These are phyloP conservation scores for Dictyostelium capitatum DNA, from an alignment of 78 protist species.

Conservation along the genomic window DNA sequence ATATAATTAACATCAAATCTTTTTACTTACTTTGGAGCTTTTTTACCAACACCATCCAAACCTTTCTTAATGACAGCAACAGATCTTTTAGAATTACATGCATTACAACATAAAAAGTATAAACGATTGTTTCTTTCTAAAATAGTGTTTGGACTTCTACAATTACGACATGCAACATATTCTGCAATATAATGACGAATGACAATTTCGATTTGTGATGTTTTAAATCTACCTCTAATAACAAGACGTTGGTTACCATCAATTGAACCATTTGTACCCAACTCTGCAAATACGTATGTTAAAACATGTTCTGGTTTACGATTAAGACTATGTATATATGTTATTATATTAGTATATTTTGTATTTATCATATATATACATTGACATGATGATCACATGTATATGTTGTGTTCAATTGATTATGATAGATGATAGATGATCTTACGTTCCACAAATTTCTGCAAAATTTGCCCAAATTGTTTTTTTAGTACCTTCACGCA, in stretches of 20 bases:
- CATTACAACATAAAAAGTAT: slow-evolving; percentile 91
- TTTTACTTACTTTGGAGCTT: slow-evolving; percentile 44
- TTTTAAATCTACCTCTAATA: slow-evolving; percentile 94
- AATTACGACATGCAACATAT: slow-evolving; percentile 95
- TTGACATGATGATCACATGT: neutral
- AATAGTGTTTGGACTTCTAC: slow-evolving; percentile 91
- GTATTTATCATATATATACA: too few species aligned
- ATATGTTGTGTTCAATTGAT: neutral
- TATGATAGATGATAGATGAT: too few species aligned
- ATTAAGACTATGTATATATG: slow-evolving; percentile 62
- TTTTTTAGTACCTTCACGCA: slow-evolving; percentile 90
- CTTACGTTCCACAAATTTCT: slow-evolving; percentile 92
- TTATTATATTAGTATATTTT: neutral
- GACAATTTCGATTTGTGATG: slow-evolving; percentile 94
- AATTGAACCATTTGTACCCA: slow-evolving; percentile 96
- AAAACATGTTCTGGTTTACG: slow-evolving; percentile 94
- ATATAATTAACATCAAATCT: neutral
- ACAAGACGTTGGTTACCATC: slow-evolving; percentile 93
- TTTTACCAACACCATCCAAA: slow-evolving; percentile 83
- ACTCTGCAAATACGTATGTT: slow-evolving; percentile 91
- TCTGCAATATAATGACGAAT: slow-evolving; percentile 94
- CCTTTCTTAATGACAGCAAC: slow-evolving; percentile 94
- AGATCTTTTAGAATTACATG: slow-evolving; percentile 89
- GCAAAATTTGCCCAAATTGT: slow-evolving; percentile 92
- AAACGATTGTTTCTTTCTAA: slow-evolving; percentile 93